These are phyloP conservation scores for Botryotinia globosa DNA, from an alignment of 2,329 filamentous ascomycete species.

Conservation along the genomic window DNA sequence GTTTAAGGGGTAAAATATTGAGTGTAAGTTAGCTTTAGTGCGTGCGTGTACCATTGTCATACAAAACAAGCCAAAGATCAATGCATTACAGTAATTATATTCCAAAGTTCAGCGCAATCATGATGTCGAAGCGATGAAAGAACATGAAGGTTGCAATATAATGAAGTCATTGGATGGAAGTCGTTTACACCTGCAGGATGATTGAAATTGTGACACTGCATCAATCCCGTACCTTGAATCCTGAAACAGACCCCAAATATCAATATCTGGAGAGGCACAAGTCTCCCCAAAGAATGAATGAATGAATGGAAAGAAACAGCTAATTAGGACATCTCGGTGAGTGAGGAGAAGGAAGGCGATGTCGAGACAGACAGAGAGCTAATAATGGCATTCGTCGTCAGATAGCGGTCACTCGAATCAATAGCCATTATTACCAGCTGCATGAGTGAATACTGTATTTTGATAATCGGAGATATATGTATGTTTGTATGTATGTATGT, in stretches of 20 bases:
- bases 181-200: constrained; percentile 1
- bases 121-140: not conserved
- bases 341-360: not conserved
- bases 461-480: constrained; percentile 10
- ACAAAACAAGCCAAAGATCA: constrained; percentile 19
- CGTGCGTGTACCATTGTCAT: constrained; percentile 7
- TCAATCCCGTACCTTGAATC: constrained; percentile 2
- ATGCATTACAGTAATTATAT: constrained; percentile 18
- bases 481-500: not conserved
- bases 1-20: constrained; percentile 13
- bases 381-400: not conserved
- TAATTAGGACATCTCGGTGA: not conserved
- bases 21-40: not conserved
- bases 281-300: not conserved
- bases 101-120: not conserved
- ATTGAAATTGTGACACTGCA: constrained; percentile 6
- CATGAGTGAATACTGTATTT: not conserved
- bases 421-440: not conserved
- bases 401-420: not conserved
- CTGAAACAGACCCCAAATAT: constrained; percentile 5
- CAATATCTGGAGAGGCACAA: not conserved
- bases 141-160: not conserved
- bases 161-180: not conserved
- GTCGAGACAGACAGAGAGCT: not conserved
- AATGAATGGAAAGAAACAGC: not conserved